phyloP scores from a whole-genome alignment of 441 rosid species.

The Lepidium campestre region DNA sequence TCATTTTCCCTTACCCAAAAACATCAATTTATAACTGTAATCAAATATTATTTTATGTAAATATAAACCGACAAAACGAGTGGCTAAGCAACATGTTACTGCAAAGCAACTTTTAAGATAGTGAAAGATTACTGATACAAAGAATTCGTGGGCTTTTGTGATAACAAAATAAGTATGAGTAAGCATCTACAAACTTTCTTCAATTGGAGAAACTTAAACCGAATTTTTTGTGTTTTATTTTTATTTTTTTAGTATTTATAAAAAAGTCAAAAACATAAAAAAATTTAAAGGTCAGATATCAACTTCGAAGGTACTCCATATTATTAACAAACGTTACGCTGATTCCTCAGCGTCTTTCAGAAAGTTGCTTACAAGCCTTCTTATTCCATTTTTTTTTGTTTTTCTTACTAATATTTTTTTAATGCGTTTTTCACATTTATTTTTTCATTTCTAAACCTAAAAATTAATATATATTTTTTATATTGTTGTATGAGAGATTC shows the following conservation, averaged over 20 bases:
- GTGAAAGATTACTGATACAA: neutral
- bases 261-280: constrained; percentile 18
- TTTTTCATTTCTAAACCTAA: neutral
- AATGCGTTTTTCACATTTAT: constrained; percentile 11
- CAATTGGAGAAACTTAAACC: neutral
- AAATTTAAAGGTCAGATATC: constrained; percentile 24
- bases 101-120: constrained; percentile 27
- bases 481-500: constrained; percentile 7
- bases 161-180: neutral
- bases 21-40: constrained; percentile 1
- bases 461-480: neutral
- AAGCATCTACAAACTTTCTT: neutral
- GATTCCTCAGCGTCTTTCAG: constrained; percentile 39
- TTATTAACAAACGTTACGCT: constrained; percentile 35
- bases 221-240: neutral
- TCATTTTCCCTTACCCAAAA: constrained; percentile 40
- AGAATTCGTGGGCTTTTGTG: too few species aligned
- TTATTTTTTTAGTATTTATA: too few species aligned
- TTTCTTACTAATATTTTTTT: constrained; percentile 10
- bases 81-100: constrained; percentile 36
- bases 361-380: constrained; percentile 50
- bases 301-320: constrained; percentile 35
- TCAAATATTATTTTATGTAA: neutral
- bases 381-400: constrained; percentile 9
- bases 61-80: constrained; percentile 16